Percentiles rank a stretch among this genome's conserved stretches.
phyloP scores from a whole-genome alignment of 1,284 basidiomycete species.

The Fomes fomentarius region DNA sequence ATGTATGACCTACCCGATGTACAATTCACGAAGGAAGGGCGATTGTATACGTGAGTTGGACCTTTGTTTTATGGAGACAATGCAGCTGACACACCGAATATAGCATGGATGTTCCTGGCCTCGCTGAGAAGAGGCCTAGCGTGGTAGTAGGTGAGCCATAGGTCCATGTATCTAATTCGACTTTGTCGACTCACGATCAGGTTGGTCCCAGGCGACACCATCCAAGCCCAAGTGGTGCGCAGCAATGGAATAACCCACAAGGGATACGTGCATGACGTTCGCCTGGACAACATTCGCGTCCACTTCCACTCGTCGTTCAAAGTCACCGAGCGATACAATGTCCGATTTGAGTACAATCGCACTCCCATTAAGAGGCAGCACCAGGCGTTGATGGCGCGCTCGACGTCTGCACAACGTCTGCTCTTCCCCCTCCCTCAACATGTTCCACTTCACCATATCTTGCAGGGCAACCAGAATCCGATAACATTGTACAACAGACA shows the following conservation, averaged over 20 bases:
- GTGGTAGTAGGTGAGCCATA: slow-evolving; percentile 54
- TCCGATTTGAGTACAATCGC: slow-evolving; percentile 61
- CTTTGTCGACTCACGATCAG: neutral
- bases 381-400: slow-evolving; percentile 51
- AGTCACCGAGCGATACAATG: slow-evolving; percentile 39
- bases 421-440: slow-evolving; percentile 43
- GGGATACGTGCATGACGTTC: slow-evolving; percentile 59
- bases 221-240: slow-evolving; percentile 56
- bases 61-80: too few species aligned
- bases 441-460: too few species aligned
- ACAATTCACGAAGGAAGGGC: slow-evolving; percentile 35
- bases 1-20: slow-evolving; percentile 45
- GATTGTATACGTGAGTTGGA: slow-evolving; percentile 48
- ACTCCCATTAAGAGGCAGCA: slow-evolving; percentile 57
- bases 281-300: slow-evolving; percentile 52
- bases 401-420: slow-evolving; percentile 40
- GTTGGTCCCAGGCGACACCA: slow-evolving; percentile 58
- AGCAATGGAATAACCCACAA: slow-evolving; percentile 51
- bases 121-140: slow-evolving; percentile 68
- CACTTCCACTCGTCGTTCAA: slow-evolving; percentile 53
- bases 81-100: too few species aligned
- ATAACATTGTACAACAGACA: slow-evolving; percentile 41
- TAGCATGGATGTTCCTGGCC: slow-evolving; percentile 60
- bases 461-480: slow-evolving; percentile 29
- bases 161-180: neutral